Evolutionary conservation across 2,329 filamentous ascomycete species (phyloP), one percentile per base, ranked within the genome.

Genomic region (Metarhizium album): DNA sequence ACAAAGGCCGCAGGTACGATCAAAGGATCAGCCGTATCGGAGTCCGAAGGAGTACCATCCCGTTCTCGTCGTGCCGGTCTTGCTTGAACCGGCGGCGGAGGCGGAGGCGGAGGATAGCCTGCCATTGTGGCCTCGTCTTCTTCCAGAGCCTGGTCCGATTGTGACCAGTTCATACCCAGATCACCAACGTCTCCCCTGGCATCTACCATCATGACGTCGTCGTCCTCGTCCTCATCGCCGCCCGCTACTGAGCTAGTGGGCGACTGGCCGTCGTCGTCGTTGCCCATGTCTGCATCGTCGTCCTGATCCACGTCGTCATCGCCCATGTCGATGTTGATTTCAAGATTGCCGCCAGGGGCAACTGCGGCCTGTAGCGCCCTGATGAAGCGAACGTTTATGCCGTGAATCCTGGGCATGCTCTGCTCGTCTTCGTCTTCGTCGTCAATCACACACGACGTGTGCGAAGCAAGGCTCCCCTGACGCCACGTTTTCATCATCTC

Each of bases 401-500:
- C 61, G 29, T 64, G 60, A 23, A 65, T 56, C 20, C 60, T 57
- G 6, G 55, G 55, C 29, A 72, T 70, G 13, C 72, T 69, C 50
- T 75, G 74, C 2, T 76, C 68, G 33, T 76, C 74, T 48, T 74
- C 71, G 14, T 74, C 72, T 47, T 71, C 66, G 27, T 70, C 69
- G 37, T 71, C 72, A 35, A 71, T 73, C 6, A 70, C 40, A 3
- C 67, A 67, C 20, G 61, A 38, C 20, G 82, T 84, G 64, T 97
- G 91, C 43, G 78, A 84, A 6, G 86, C 93, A 51, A 81, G 78
- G 62, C 93, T 97, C 5, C 93, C 93, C 57, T 85, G 80, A 31
- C 83, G 80, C 93, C 93, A 98, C 1, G 86, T 80, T 58, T 84
- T 86, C 54, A 98, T 80, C 60, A 97, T 78, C 66, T 98, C 89